A percentile compares a stretch with the other conserved stretches of the same genome.
Conservation (phyloP, 1,139 yeast genomes). For the Candida gigantensis region DNA sequence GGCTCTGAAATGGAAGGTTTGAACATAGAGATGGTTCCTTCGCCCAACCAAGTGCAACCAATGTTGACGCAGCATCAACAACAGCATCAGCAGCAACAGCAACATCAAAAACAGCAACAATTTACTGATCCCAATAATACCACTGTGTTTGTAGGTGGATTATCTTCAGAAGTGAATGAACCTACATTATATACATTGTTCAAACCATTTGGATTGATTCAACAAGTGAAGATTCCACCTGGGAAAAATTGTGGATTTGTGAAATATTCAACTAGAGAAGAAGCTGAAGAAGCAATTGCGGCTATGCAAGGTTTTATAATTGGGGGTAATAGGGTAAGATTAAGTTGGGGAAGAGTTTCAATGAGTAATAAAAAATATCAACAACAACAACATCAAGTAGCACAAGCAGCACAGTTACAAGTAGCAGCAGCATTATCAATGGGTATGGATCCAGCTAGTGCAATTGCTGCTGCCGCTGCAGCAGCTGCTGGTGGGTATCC, state of each 20-base stretch:
- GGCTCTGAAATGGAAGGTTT: conserved; percentile 6
- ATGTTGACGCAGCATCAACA: conserved; percentile 8
- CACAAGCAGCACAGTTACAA: conserved; percentile 34
- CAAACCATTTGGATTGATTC: conserved; percentile 81
- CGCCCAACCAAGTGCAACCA: conserved; percentile 5
- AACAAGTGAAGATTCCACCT: conserved; percentile 84
- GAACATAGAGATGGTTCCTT: conserved; percentile 5
- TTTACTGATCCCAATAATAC: conserved; percentile 81
- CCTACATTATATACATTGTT: conserved; percentile 72
- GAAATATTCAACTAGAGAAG: conserved; percentile 72
- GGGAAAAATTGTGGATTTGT: conserved; percentile 96
- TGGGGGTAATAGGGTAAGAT: conserved; percentile 79
- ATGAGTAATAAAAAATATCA: conserved; percentile 34
- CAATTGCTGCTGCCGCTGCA: conserved; percentile 28
- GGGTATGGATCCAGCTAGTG: conserved; percentile 38
- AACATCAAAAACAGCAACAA: conserved; percentile 27
- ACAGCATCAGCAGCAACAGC: conserved; percentile 9
- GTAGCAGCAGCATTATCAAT: conserved; percentile 38
- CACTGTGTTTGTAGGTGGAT: conserved; percentile 93
- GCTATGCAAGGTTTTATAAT: conserved; percentile 93
- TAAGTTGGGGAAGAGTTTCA: conserved; percentile 82
- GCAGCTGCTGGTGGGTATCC: conserved; percentile 25
- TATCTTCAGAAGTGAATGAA: conserved; percentile 74
- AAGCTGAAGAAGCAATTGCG: conserved; percentile 87
- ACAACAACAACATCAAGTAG: conserved; percentile 35